These are phyloP conservation scores for Pseudogymnoascus sp. DNA, from an alignment of 2,329 filamentous ascomycete genomes.

Conservation along the genomic window DNA sequence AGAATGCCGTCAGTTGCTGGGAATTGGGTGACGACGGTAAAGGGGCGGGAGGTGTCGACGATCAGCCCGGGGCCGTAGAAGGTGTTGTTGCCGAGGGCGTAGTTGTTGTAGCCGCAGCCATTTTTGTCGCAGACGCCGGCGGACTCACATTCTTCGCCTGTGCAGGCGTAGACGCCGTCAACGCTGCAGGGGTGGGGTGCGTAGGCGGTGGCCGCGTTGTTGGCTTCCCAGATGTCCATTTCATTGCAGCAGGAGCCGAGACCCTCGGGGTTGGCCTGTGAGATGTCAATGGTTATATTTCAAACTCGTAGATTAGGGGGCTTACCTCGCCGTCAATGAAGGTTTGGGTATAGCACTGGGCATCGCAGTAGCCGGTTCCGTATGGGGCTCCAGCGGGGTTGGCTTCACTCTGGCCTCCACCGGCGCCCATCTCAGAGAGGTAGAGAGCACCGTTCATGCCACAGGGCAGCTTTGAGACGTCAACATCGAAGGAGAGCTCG, in stretches of 20 bases:
- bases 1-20: conserved; percentile 34
- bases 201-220: conserved; percentile 37
- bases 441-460: conserved; percentile 43
- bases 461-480: conserved; percentile 35
- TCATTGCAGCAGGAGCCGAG: conserved; percentile 47
- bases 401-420: conserved; percentile 26
- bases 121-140: conserved; percentile 37
- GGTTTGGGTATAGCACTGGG: conserved; percentile 27
- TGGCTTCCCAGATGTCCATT: conserved; percentile 51
- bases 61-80: conserved; percentile 22
- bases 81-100: conserved; percentile 24
- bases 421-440: conserved; percentile 36
- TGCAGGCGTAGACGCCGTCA: conserved; percentile 38
- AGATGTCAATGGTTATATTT: conserved; percentile 39
- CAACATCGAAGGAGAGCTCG: conserved; percentile 38
- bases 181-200: conserved; percentile 44
- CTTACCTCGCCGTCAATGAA: conserved; percentile 6
- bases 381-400: conserved; percentile 40
- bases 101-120: conserved; percentile 38
- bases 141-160: conserved; percentile 35
- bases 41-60: conserved; percentile 34
- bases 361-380: conserved; percentile 43
- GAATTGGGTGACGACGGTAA: conserved; percentile 47
- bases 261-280: conserved; percentile 36
- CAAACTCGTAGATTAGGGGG: neutral